Evolutionary conservation across 768 basidiomycete genomes (phyloP).

Genomic region (Gloeopeniophorella convolvens): DNA sequence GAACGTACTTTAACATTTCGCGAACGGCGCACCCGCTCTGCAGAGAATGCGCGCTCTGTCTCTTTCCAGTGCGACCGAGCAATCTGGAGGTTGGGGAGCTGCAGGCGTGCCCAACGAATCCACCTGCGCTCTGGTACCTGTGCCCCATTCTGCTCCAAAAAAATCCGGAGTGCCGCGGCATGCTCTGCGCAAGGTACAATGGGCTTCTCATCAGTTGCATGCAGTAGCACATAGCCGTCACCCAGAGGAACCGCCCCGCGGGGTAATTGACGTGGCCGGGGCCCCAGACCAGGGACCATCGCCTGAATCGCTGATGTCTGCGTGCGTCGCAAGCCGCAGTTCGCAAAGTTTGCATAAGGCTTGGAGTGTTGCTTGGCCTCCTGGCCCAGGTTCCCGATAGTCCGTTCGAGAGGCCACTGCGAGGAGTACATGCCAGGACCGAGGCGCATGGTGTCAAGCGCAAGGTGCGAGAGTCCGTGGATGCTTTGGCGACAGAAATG

Average conservation of each 20-base stretch:
- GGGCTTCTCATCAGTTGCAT: not conserved
- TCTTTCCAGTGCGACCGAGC: slow-evolving; percentile 13
- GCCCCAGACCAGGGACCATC: slow-evolving; percentile 2
- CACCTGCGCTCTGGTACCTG: not conserved
- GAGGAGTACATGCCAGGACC: slow-evolving; percentile 16
- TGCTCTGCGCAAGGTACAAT: not conserved
- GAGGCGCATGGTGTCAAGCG: slow-evolving; percentile 20
- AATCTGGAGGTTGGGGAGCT: slow-evolving; percentile 21
- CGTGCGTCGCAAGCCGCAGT: slow-evolving; percentile 18
- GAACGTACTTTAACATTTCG: slow-evolving; percentile 19
- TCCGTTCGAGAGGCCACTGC: slow-evolving; percentile 25
- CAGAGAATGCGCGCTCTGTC: not conserved
- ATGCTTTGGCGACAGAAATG: slow-evolving; percentile 33
- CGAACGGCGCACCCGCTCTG: not conserved
- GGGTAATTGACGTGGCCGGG: not conserved
- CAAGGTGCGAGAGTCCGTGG: slow-evolving; percentile 29
- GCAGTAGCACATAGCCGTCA: slow-evolving; percentile 23
- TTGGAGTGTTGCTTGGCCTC: slow-evolving; percentile 26
- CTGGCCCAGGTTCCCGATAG: slow-evolving; percentile 24
- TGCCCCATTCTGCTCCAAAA: not conserved
- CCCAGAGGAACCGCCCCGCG: slow-evolving; percentile 19
- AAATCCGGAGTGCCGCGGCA: not conserved
- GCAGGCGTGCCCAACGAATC: slow-evolving; percentile 23
- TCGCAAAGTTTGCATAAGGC: slow-evolving; percentile 24
- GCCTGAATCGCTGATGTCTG: slow-evolving; percentile 4